Evolutionary conservation across 2,329 filamentous ascomycete species (phyloP).

Genomic region (Colletotrichum ledebouriae): DNA sequence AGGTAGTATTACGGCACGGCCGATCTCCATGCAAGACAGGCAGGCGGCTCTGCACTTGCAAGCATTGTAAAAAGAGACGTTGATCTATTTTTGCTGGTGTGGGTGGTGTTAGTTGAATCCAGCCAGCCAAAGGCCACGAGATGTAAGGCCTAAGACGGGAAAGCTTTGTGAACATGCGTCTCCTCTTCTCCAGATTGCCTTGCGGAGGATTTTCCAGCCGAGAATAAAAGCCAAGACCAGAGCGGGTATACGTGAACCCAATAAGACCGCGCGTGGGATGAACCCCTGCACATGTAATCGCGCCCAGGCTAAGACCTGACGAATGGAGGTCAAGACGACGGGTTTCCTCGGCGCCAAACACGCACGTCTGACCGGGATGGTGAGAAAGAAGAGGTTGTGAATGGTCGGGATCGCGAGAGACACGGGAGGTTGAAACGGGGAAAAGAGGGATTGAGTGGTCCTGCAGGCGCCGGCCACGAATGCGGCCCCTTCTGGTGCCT

Average conservation of each 20-base stretch:
- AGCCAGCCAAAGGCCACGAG: no score
- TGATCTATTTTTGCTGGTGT: conserved; percentile 25
- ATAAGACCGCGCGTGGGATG: conserved; percentile 9
- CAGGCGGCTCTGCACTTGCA: conserved; percentile 28
- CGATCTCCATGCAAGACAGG: conserved; percentile 30
- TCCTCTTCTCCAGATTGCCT: conserved; percentile 21
- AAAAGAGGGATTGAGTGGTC: no score
- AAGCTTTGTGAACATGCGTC: no score
- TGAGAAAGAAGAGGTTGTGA: not conserved
- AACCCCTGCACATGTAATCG: conserved; percentile 13
- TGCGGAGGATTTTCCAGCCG: conserved; percentile 18
- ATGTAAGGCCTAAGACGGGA: no score
- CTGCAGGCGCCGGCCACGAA: no score
- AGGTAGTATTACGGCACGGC: conserved; percentile 27
- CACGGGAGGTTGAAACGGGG: conserved; percentile 28
- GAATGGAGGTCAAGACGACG: no score
- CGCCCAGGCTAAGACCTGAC: not conserved
- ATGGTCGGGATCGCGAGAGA: not conserved
- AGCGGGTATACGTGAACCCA: conserved; percentile 27
- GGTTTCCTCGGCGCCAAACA: no score
- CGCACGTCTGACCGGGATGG: not conserved
- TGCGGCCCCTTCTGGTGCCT: no score
- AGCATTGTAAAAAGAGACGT: no score
- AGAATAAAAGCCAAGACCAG: conserved; percentile 32
- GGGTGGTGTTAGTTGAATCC: no score